These are phyloP conservation scores for Paramecium tetraurelia DNA, from an alignment of 73 alveolate species.

Conservation along the genomic window DNA sequence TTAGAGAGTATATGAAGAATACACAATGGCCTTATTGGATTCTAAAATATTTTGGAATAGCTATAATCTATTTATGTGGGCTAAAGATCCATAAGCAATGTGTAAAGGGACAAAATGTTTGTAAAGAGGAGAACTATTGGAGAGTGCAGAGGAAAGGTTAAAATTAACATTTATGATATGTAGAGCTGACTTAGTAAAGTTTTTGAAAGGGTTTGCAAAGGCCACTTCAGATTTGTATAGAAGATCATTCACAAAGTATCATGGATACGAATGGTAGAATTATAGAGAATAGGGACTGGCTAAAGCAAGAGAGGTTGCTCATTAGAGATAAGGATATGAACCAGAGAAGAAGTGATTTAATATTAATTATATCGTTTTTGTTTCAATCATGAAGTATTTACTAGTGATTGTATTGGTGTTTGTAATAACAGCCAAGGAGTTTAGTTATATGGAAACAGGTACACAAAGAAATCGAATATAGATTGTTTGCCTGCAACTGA, in stretches of 20 bases:
- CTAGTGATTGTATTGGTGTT: neutral
- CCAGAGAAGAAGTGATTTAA: neutral
- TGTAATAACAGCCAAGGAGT: neutral
- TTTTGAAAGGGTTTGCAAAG: neutral
- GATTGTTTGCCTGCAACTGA: neutral
- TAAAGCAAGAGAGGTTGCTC: neutral
- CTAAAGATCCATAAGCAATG: neutral
- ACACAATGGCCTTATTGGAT: neutral
- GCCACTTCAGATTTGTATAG: neutral
- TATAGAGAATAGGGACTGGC: slow-evolving; percentile 19
- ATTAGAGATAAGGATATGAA: neutral
- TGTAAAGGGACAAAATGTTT: neutral
- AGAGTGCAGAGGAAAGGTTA: neutral
- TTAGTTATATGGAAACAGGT: neutral
- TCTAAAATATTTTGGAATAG: slow-evolving; percentile 48
- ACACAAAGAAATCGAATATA: neutral
- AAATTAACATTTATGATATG: neutral
- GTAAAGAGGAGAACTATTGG: neutral
- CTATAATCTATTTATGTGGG: slow-evolving; percentile 17
- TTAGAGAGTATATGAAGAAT: neutral
- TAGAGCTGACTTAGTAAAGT: slow-evolving; percentile 32
- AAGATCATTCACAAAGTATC: neutral
- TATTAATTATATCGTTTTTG: neutral
- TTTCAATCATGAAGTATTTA: neutral
- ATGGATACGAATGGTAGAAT: neutral